phyloP scores from a whole-genome alignment of 2,329 filamentous ascomycete genomes.

The Arthrobotrys sphaeroides region DNA sequence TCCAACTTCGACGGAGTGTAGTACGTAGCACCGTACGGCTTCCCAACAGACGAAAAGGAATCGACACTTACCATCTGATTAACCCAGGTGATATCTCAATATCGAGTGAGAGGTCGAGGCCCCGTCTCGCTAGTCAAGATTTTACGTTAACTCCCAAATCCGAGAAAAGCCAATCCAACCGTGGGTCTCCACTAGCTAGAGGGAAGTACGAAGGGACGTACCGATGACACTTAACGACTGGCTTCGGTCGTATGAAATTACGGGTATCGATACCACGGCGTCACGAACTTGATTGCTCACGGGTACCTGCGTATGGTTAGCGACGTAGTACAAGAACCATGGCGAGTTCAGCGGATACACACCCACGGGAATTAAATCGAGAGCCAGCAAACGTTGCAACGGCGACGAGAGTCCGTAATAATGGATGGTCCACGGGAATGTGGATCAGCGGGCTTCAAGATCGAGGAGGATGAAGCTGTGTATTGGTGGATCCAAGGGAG shows the following conservation, averaged over 20 bases:
- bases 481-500: background rate
- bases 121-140: no score
- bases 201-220: background rate
- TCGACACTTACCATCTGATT: no score
- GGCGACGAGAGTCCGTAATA: background rate
- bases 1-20: no score
- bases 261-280: background rate
- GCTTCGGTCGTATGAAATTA: background rate
- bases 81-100: no score
- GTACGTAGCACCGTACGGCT: no score
- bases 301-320: constrained; percentile 20
- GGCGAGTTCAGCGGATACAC: background rate
- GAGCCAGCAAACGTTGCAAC: no score
- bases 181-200: no score
- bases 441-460: background rate
- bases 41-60: no score
- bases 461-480: background rate
- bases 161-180: no score
- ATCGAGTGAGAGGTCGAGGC: no score
- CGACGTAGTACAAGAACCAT: background rate
- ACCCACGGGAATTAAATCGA: no score
- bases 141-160: no score
- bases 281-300: constrained; percentile 7
- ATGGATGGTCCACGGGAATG: background rate
- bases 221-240: background rate